These are phyloP conservation scores for Botrytis tulipae DNA, from an alignment of 2,329 filamentous ascomycete genomes.

Conservation along the genomic window DNA sequence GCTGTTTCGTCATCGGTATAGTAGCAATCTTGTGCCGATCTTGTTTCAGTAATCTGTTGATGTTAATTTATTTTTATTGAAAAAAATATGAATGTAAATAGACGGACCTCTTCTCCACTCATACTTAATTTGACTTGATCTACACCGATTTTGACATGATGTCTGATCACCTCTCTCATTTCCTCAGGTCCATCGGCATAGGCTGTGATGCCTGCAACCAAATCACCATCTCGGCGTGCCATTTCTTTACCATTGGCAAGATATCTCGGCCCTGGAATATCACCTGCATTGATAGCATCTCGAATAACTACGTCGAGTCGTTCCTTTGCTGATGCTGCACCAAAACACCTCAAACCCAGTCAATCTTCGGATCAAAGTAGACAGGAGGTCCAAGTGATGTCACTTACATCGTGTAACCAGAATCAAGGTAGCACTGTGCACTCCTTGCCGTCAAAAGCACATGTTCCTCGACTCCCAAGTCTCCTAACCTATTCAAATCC, in stretches of 20 bases:
- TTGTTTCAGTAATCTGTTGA: constrained; percentile 31
- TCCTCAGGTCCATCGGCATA: constrained; percentile 42
- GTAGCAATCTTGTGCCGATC: constrained; percentile 46
- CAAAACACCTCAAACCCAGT: constrained; percentile 27
- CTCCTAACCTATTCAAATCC: constrained; percentile 44
- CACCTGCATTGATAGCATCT: constrained; percentile 49
- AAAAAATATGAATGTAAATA: no score
- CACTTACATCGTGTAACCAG: constrained; percentile 48
- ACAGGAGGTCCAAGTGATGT: neutral
- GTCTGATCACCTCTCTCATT: constrained; percentile 43
- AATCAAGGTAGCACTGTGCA: constrained; percentile 48
- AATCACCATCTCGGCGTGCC: constrained; percentile 45
- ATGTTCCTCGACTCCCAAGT: constrained; percentile 48
- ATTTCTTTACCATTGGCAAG: constrained; percentile 52
- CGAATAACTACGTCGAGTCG: constrained; percentile 46
- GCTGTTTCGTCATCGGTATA: constrained; percentile 46
- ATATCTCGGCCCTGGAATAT: constrained; percentile 48
- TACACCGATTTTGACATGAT: constrained; percentile 42
- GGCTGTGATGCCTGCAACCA: constrained; percentile 41
- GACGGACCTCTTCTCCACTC: constrained; percentile 33
- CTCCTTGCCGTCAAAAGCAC: constrained; percentile 28
- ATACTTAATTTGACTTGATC: constrained; percentile 48
- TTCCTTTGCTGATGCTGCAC: constrained; percentile 30
- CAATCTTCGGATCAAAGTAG: neutral
- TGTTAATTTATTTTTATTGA: neutral